A percentile compares a stretch with the other conserved stretches of the same genome.
These are phyloP conservation scores for Tuber melanosporum DNA, from an alignment of 495 filamentous ascomycete genomes.

Conservation along the genomic window DNA sequence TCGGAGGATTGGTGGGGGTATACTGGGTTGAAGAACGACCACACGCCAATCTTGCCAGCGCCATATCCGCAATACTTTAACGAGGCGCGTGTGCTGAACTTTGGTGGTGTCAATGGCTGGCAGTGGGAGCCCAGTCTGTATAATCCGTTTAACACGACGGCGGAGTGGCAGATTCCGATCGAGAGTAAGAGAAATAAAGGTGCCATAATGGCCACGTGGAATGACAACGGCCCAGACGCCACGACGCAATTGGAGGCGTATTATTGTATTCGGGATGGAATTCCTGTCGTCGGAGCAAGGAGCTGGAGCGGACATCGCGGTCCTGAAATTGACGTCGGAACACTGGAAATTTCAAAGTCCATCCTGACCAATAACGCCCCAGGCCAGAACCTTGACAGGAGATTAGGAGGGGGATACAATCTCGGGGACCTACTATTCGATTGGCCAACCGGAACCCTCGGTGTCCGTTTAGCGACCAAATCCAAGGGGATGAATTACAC, in stretches of 20 bases:
- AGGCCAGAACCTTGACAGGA: slow-evolving; percentile 50
- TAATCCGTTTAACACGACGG: slow-evolving; percentile 47
- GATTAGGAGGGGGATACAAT: slow-evolving; percentile 14
- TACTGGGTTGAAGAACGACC: slow-evolving; percentile 52
- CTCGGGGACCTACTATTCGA: slow-evolving; percentile 12
- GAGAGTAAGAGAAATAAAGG: slow-evolving; percentile 45
- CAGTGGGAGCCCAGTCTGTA: slow-evolving; percentile 52
- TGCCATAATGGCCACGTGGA: slow-evolving; percentile 53
- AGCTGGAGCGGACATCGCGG: slow-evolving; percentile 48
- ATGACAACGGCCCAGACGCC: slow-evolving; percentile 53
- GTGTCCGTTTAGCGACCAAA: slow-evolving; percentile 33
- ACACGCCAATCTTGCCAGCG: slow-evolving; percentile 51
- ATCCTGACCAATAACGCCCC: slow-evolving; percentile 46
- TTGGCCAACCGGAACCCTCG: background rate
- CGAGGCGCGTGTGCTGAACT: slow-evolving; percentile 48
- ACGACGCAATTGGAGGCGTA: slow-evolving; percentile 53
- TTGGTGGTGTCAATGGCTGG: slow-evolving; percentile 45
- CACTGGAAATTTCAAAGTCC: slow-evolving; percentile 40
- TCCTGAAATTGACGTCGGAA: slow-evolving; percentile 35
- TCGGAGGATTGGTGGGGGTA: slow-evolving; percentile 56
- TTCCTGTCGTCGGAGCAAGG: slow-evolving; percentile 49
- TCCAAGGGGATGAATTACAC: slow-evolving; percentile 55
- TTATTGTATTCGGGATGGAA: slow-evolving; percentile 51
- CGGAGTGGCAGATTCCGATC: slow-evolving; percentile 42
- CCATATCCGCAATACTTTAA: slow-evolving; percentile 54